phyloP scores from a whole-genome alignment of 257 asterid species.

The Orobanche coerulescens region DNA sequence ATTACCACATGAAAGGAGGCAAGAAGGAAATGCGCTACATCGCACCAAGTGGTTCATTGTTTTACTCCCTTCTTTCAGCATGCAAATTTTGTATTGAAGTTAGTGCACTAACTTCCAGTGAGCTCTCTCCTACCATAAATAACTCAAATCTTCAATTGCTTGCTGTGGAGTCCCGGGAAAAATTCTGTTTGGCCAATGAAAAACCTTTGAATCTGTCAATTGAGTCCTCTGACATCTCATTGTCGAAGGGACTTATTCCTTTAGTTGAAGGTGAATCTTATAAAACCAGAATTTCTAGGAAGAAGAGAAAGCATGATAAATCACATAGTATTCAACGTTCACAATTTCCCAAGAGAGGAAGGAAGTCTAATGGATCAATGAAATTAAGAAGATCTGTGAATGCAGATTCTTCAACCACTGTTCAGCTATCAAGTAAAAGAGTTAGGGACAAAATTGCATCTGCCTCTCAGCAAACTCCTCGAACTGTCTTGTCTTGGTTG shows the following conservation, averaged over 20 bases:
- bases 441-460: slow-evolving; percentile 37
- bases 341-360: slow-evolving; percentile 27
- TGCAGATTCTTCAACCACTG: slow-evolving; percentile 25
- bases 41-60: slow-evolving; percentile 43
- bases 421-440: slow-evolving; percentile 47
- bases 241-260: slow-evolving; percentile 25
- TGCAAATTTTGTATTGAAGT: slow-evolving; percentile 36
- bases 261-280: slow-evolving; percentile 20
- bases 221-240: slow-evolving; percentile 16
- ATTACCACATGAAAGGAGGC: slow-evolving; percentile 3
- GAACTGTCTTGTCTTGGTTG: slow-evolving; percentile 66
- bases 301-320: slow-evolving; percentile 27
- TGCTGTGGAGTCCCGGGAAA: slow-evolving; percentile 19
- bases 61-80: slow-evolving; percentile 45
- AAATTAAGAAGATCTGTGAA: slow-evolving; percentile 22
- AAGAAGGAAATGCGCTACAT: slow-evolving; percentile 33
- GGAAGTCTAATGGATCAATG: slow-evolving; percentile 22
- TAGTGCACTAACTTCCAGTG: slow-evolving; percentile 10
- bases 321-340: slow-evolving; percentile 21
- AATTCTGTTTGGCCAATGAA: neutral
- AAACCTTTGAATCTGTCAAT: slow-evolving; percentile 8
- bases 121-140: neutral
- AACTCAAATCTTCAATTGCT: slow-evolving; percentile 26
- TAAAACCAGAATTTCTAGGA: slow-evolving; percentile 23
- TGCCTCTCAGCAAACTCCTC: slow-evolving; percentile 46